Evolutionary conservation across 164 flowering plant species (phyloP).

Genomic region (Euptelea pleiosperma): DNA sequence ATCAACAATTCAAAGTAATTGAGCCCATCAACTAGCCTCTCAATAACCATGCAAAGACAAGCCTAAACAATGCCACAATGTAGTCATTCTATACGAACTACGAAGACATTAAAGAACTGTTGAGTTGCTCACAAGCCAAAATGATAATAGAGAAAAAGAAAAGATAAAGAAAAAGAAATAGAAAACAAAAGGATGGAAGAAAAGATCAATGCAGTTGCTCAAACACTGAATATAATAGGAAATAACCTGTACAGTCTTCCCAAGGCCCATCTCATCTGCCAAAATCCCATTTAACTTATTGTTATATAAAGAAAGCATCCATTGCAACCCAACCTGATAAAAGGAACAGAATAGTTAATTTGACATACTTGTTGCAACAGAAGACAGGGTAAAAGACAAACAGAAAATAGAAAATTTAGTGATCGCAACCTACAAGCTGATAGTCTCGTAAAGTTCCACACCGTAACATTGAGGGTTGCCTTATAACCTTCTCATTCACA

Average conservation of each 20-base stretch:
- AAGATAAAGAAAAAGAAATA: background rate
- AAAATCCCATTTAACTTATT: constrained; percentile 96
- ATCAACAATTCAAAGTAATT: background rate
- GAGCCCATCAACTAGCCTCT: background rate
- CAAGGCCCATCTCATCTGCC: constrained; percentile 99
- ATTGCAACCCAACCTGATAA: constrained; percentile 93
- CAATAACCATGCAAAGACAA: background rate
- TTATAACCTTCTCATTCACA: constrained; percentile 78
- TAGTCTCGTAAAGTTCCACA: constrained; percentile 92
- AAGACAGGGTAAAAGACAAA: background rate
- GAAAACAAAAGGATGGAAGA: background rate
- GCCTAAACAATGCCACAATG: background rate
- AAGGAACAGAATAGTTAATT: background rate
- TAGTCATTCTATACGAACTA: background rate
- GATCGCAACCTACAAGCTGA: constrained; percentile 81
- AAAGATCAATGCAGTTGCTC: constrained; percentile 2
- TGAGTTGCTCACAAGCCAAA: too few relatives aligned
- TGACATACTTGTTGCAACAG: background rate
- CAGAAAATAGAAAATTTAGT: constrained; percentile 5
- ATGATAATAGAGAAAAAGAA: background rate
- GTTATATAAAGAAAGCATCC: constrained; percentile 99
- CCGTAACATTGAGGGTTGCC: constrained; percentile 95
- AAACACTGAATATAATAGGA: background rate
- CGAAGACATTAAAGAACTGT: too few relatives aligned
- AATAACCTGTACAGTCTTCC: constrained; percentile 95